Evolutionary conservation across 768 basidiomycete species (phyloP).

Genomic region (Leccinum sublutescens): DNA sequence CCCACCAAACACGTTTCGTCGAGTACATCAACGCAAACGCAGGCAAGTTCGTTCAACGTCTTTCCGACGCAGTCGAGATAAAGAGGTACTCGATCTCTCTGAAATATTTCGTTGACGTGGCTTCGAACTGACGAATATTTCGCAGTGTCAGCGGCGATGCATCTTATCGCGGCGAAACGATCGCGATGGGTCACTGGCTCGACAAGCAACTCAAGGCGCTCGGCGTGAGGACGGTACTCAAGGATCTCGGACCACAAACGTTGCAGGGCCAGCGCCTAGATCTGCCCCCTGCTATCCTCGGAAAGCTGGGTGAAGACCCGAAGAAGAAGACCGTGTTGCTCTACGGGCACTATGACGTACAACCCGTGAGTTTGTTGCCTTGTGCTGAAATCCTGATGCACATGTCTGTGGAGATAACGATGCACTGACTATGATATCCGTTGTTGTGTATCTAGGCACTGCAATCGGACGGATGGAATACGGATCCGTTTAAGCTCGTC

Average conservation of each 20-base stretch:
- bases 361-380: slow-evolving; percentile 53
- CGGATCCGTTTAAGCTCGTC: slow-evolving; percentile 78
- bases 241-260: slow-evolving; percentile 73
- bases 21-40: slow-evolving; percentile 68
- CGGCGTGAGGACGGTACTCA: slow-evolving; percentile 73
- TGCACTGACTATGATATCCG: neutral
- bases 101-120: neutral
- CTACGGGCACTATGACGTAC: slow-evolving; percentile 96
- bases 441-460: slow-evolving; percentile 33
- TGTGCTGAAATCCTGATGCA: no score
- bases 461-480: slow-evolving; percentile 79
- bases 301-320: slow-evolving; percentile 75
- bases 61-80: slow-evolving; percentile 80
- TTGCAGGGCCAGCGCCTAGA: slow-evolving; percentile 69
- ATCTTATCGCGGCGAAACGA: slow-evolving; percentile 68
- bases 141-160: slow-evolving; percentile 70
- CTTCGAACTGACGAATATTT: neutral
- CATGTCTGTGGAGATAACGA: neutral
- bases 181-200: slow-evolving; percentile 85
- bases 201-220: slow-evolving; percentile 68
- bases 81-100: slow-evolving; percentile 50
- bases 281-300: slow-evolving; percentile 84
- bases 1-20: slow-evolving; percentile 34
- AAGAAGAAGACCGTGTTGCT: slow-evolving; percentile 91
- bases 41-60: slow-evolving; percentile 71